Evolutionary conservation across 2,329 filamentous ascomycete species (phyloP).

Genomic region (Aplosporella prunicola): DNA sequence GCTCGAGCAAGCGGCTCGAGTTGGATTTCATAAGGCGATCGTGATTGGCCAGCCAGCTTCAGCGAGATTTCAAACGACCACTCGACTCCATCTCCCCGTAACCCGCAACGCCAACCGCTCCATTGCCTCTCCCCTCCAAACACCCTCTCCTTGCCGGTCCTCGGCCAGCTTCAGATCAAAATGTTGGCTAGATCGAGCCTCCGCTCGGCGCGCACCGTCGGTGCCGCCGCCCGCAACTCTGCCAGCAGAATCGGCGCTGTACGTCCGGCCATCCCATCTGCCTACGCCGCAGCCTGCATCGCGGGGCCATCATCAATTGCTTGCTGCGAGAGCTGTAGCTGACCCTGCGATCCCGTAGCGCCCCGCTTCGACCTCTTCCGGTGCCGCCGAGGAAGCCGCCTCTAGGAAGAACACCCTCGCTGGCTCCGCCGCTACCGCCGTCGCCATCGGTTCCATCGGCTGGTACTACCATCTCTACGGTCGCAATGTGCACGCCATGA

Average conservation of each 20-base stretch:
- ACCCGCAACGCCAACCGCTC: constrained; percentile 8
- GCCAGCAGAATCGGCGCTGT: constrained; percentile 39
- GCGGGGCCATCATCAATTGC: constrained; percentile 10
- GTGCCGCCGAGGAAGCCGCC: constrained; percentile 60
- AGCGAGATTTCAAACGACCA: constrained; percentile 8
- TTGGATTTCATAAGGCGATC: too few relatives aligned
- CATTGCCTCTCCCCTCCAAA: constrained; percentile 25
- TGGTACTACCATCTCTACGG: constrained; percentile 99
- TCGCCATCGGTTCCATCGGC: constrained; percentile 79
- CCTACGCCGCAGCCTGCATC: constrained; percentile 18
- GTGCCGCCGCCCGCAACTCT: constrained; percentile 63
- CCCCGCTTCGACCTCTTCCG: constrained; percentile 60
- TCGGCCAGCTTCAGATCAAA: constrained; percentile 39
- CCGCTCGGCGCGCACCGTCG: constrained; percentile 79
- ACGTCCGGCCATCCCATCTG: constrained; percentile 26
- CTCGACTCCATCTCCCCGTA: constrained; percentile 10
- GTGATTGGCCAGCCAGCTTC: constrained; percentile 6
- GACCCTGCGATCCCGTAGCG: constrained; percentile 34
- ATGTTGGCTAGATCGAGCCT: constrained; percentile 93
- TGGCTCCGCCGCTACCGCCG: constrained; percentile 74
- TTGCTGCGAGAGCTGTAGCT: constrained; percentile 16
- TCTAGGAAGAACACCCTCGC: constrained; percentile 77
- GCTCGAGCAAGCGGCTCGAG: too few relatives aligned
- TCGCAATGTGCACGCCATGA: constrained; percentile 76
- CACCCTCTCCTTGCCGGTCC: constrained; percentile 22